These are phyloP conservation scores for Buddleja alternifolia DNA, from an alignment of 257 asterid species.

Conservation along the genomic window DNA sequence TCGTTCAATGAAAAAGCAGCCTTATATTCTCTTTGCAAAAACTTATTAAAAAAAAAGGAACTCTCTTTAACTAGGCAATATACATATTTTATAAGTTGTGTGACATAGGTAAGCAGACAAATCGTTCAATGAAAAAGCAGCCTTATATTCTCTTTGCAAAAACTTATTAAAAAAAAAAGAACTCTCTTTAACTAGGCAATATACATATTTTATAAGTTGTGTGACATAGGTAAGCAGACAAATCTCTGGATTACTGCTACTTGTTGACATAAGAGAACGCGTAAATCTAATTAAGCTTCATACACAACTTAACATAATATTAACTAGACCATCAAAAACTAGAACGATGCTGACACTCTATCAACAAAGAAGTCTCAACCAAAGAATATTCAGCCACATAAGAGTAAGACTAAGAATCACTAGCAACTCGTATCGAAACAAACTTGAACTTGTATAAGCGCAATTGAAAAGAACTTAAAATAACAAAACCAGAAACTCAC, in stretches of 20 bases:
- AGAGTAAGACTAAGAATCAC: not conserved
- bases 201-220: not conserved
- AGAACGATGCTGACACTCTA: not conserved
- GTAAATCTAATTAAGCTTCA: conserved; percentile 18
- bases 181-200: not conserved
- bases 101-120: conserved; percentile 8
- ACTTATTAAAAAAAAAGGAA: conserved; percentile 15
- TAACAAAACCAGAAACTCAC: not conserved
- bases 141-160: not conserved
- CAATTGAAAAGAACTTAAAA: not conserved
- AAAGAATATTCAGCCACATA: conserved; percentile 7
- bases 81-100: not conserved
- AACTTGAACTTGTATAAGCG: not conserved
- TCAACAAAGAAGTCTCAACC: not conserved
- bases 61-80: not conserved
- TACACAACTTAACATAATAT: conserved; percentile 20
- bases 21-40: not conserved
- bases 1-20: not conserved
- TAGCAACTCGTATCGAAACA: not conserved
- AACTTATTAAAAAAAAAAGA: conserved; percentile 15
- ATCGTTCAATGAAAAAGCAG: not conserved
- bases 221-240: conserved; percentile 6
- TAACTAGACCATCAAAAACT: not conserved
- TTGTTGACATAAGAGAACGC: not conserved
- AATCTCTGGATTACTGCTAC: not conserved